A percentile compares a stretch with the other conserved stretches of the same genome.
phyloP scores from a whole-genome alignment of 148 eudicot species.

The Chenopodium quinoa region DNA sequence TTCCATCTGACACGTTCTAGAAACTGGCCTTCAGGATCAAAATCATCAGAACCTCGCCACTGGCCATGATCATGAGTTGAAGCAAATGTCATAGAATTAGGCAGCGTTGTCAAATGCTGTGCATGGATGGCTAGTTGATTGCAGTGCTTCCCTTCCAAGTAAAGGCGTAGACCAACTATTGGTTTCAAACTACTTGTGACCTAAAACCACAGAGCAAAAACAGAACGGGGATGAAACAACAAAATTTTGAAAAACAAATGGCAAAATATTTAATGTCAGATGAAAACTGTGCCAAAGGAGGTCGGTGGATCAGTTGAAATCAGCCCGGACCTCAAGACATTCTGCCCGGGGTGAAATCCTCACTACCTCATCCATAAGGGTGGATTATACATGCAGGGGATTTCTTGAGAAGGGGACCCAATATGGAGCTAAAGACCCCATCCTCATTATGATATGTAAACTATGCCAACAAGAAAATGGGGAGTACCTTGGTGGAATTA shows the following conservation, averaged over 20 bases:
- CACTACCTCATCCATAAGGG: neutral
- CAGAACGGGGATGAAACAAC: neutral
- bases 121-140: slow-evolving; percentile 79
- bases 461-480: neutral
- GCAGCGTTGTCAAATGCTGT: slow-evolving; percentile 85
- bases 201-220: slow-evolving; percentile 35
- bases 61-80: slow-evolving; percentile 36
- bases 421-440: no score
- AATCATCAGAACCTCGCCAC: slow-evolving; percentile 87
- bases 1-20: slow-evolving; percentile 73
- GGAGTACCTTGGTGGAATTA: slow-evolving; percentile 65
- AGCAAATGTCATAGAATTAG: slow-evolving; percentile 56
- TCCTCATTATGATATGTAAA: neutral
- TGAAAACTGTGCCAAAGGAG: neutral
- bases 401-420: neutral
- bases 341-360: neutral
- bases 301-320: no score
- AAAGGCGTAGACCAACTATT: slow-evolving; percentile 74
- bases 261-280: no score
- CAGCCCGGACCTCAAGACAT: neutral
- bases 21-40: slow-evolving; percentile 45
- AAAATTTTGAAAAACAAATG: neutral
- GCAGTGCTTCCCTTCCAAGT: slow-evolving; percentile 82
- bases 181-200: slow-evolving; percentile 71
- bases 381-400: neutral